A percentile compares a stretch with the other conserved stretches of the same genome.
Conservation (phyloP, 2,329 filamentous ascomycete genomes). For the Aspergillus japonicus region DNA sequence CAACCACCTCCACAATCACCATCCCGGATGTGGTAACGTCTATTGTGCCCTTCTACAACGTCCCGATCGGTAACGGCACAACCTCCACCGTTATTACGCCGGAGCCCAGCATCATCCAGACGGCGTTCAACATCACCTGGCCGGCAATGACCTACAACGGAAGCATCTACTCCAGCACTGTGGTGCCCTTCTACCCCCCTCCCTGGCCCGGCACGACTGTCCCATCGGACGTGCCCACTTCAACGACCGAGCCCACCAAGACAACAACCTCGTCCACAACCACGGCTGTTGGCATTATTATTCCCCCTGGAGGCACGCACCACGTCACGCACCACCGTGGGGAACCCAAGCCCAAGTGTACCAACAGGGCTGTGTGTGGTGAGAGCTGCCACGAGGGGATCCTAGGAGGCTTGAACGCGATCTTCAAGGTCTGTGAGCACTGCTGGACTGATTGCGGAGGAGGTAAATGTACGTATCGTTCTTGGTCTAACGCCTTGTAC, state of each 20-base stretch:
- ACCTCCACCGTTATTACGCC: background rate
- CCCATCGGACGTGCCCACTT: background rate
- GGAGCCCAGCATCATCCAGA: background rate
- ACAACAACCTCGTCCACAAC: background rate
- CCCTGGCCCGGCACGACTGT: background rate
- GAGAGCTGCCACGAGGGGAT: background rate
- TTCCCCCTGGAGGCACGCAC: background rate
- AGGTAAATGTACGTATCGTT: background rate
- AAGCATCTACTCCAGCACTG: no score
- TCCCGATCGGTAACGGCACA: no score
- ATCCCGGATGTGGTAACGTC: no score
- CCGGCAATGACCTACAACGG: background rate
- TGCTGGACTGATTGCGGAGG: conserved; percentile 1
- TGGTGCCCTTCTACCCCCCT: background rate
- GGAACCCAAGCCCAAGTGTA: background rate
- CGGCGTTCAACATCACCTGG: background rate
- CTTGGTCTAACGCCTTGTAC: no score
- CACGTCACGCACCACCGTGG: background rate
- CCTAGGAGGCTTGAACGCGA: background rate
- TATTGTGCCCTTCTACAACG: no score
- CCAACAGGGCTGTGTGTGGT: background rate
- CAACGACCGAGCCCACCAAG: background rate
- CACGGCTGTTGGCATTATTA: background rate
- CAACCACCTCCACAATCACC: no score
- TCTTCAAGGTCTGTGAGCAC: background rate